Percentiles rank a stretch among this genome's conserved stretches.
These are phyloP conservation scores for Aphanomyces euteiches DNA, from an alignment of 352 stramenopile genomes.

Conservation along the genomic window DNA sequence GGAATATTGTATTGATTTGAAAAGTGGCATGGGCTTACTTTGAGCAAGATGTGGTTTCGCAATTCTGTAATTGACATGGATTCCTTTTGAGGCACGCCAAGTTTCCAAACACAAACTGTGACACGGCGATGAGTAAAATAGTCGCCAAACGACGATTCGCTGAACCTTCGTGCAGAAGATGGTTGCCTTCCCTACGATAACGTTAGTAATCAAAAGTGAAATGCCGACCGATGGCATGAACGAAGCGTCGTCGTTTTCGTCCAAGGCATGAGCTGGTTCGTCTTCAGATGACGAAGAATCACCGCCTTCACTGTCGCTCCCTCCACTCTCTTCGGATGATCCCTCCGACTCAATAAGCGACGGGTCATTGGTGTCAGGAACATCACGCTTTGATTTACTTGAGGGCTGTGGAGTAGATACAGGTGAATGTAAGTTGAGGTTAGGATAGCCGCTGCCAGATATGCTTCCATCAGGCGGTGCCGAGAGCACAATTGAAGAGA, in stretches of 20 bases:
- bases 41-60: conserved; percentile 71
- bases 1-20: not conserved
- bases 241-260: conserved; percentile 10
- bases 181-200: not conserved
- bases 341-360: conserved; percentile 26
- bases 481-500: conserved; percentile 63
- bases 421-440: conserved; percentile 9
- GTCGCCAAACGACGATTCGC: conserved; percentile 34
- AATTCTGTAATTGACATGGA: conserved; percentile 80
- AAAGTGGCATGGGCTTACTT: conserved; percentile 39
- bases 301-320: conserved; percentile 24
- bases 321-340: conserved; percentile 26
- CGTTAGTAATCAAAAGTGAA: too few species aligned
- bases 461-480: conserved; percentile 46
- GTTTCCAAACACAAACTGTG: conserved; percentile 75
- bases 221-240: not conserved
- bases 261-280: not conserved
- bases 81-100: conserved; percentile 58
- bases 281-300: conserved; percentile 26
- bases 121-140: conserved; percentile 61
- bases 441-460: conserved; percentile 26
- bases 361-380: not conserved
- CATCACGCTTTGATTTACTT: conserved; percentile 4
- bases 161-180: conserved; percentile 20
- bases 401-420: conserved; percentile 2